These are phyloP conservation scores for Aspergillus niger DNA, from an alignment of 2,329 filamentous ascomycete genomes.

Conservation along the genomic window DNA sequence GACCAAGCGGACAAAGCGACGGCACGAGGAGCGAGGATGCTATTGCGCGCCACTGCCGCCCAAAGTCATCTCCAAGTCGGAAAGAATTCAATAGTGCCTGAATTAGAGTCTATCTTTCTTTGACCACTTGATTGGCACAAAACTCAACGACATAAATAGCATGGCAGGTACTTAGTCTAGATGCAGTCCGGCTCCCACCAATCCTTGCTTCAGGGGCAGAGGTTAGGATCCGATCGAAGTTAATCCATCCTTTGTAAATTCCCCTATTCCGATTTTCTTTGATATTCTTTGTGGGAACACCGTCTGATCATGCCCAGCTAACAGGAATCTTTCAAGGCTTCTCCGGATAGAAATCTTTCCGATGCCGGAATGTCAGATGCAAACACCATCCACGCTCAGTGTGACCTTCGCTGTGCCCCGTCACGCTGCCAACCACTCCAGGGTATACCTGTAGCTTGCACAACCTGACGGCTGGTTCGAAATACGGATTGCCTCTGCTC, in stretches of 20 bases:
- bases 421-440: background rate
- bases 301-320: background rate
- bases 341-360: background rate
- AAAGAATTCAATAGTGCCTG: background rate
- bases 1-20: background rate
- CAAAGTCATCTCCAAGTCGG: background rate
- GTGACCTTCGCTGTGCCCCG: background rate
- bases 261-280: background rate
- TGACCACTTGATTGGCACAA: background rate
- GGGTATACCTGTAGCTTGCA: background rate
- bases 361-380: background rate
- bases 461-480: background rate
- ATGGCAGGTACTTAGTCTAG: background rate
- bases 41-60: background rate
- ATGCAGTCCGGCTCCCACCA: background rate
- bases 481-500: background rate
- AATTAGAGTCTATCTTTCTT: background rate
- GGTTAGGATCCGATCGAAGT: background rate
- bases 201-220: background rate
- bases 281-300: background rate
- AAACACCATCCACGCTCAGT: background rate
- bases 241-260: background rate
- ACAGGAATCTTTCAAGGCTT: no score
- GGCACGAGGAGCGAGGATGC: background rate
- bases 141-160: background rate